A percentile compares a stretch with the other conserved stretches of the same genome.
phyloP scores from a whole-genome alignment of 345 rosid genomes.

The Reutealis trisperma region DNA sequence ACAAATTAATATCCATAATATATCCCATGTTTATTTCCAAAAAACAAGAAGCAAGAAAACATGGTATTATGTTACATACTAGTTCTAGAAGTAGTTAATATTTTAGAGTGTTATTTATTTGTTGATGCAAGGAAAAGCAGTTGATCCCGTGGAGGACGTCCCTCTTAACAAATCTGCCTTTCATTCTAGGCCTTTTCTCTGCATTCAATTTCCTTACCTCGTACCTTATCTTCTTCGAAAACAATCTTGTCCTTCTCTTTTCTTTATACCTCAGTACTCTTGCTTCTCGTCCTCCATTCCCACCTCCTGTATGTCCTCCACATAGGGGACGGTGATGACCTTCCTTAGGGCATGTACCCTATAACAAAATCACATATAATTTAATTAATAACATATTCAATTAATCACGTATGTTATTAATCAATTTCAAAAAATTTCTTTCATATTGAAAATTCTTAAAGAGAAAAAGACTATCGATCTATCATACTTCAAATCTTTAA shows the following conservation, averaged over 20 bases:
- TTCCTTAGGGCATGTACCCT: slow-evolving; percentile 27
- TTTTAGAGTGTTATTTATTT: neutral
- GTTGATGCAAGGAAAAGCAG: slow-evolving; percentile 4
- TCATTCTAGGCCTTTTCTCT: slow-evolving; percentile 70
- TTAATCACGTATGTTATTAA: neutral
- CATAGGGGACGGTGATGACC: neutral
- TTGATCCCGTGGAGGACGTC: slow-evolving; percentile 8
- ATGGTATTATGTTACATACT: neutral
- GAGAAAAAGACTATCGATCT: no score
- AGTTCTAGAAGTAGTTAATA: neutral
- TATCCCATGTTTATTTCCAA: neutral
- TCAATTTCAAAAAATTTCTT: neutral
- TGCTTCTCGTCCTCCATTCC: slow-evolving; percentile 53
- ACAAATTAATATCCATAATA: neutral
- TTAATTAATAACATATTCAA: no score
- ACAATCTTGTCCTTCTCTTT: slow-evolving; percentile 60
- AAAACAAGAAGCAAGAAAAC: slow-evolving; percentile 13
- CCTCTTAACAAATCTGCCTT: slow-evolving; percentile 75
- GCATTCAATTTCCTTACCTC: slow-evolving; percentile 73
- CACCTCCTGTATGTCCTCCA: slow-evolving; percentile 20
- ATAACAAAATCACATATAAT: neutral
- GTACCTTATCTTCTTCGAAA: slow-evolving; percentile 72
- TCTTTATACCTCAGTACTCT: slow-evolving; percentile 58
- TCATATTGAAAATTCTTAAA: no score
- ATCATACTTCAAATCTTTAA: no score